These are phyloP conservation scores for Willaertia magna DNA, from an alignment of 208 protist genomes.

Conservation along the genomic window DNA sequence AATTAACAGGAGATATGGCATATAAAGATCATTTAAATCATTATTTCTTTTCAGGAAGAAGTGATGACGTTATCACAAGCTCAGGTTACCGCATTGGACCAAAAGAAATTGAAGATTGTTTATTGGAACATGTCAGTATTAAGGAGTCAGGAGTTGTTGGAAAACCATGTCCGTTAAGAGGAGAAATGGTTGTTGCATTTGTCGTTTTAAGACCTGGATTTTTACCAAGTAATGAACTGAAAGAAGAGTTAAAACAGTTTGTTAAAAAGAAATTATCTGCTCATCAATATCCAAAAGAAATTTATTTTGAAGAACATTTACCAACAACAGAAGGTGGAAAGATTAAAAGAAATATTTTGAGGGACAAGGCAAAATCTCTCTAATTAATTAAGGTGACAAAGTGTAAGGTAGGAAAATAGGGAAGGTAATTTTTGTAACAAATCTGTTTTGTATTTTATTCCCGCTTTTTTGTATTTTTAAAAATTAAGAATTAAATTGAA, in stretches of 20 bases:
- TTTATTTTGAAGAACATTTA: neutral
- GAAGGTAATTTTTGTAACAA: too few relatives aligned
- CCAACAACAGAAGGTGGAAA: neutral
- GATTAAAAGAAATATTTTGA: neutral
- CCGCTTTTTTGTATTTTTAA: too few relatives aligned
- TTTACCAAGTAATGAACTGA: neutral
- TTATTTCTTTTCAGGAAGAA: neutral
- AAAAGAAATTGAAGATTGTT: slow-evolving; percentile 10
- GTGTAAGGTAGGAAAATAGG: too few relatives aligned
- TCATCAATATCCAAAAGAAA: neutral
- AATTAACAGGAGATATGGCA: slow-evolving; percentile 2
- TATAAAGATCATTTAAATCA: neutral
- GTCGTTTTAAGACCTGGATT: neutral
- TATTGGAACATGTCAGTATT: neutral
- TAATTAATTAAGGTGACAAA: too few relatives aligned
- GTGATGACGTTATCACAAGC: slow-evolving; percentile 4
- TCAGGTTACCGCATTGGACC: neutral
- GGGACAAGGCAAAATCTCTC: neutral
- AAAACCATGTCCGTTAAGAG: neutral
- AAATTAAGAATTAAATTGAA: too few relatives aligned
- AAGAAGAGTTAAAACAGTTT: neutral
- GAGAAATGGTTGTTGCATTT: slow-evolving; percentile 6
- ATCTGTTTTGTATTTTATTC: too few relatives aligned
- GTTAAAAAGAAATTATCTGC: neutral
- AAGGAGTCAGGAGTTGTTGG: slow-evolving; percentile 6